Conservation (phyloP, 257 asterid species). For the Plectranthus barbatus region DNA sequence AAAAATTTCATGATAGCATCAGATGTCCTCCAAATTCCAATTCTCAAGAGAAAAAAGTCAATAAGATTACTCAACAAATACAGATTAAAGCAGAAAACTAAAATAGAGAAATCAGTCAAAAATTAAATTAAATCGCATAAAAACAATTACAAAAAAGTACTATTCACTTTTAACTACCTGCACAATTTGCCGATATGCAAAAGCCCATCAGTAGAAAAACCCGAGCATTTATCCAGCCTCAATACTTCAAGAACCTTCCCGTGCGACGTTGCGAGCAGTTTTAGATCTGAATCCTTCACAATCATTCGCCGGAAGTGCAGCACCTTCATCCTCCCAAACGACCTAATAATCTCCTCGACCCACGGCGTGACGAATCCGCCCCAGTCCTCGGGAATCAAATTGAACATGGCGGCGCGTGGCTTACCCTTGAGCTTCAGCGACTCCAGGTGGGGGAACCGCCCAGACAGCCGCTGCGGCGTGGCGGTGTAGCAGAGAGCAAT, state of each 20-base stretch:
- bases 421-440: slow-evolving; percentile 74
- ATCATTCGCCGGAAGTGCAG: slow-evolving; percentile 83
- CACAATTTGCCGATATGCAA: slow-evolving; percentile 40
- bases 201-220: slow-evolving; percentile 72
- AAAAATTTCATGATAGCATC: neutral
- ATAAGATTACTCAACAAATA: no score
- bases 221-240: slow-evolving; percentile 79
- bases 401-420: slow-evolving; percentile 91
- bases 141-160: neutral
- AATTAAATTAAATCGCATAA: neutral
- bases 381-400: slow-evolving; percentile 74
- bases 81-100: no score
- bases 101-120: no score
- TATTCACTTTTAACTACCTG: slow-evolving; percentile 31
- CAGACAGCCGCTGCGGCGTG: slow-evolving; percentile 41
- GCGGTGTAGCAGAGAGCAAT: slow-evolving; percentile 74
- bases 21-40: neutral
- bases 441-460: slow-evolving; percentile 63
- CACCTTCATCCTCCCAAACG: slow-evolving; percentile 37
- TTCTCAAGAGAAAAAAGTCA: no score
- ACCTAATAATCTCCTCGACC: slow-evolving; percentile 46
- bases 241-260: slow-evolving; percentile 42
- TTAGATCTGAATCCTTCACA: slow-evolving; percentile 62
- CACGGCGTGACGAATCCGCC: slow-evolving; percentile 73
- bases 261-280: slow-evolving; percentile 26